These are phyloP conservation scores for Epichloe elymi DNA, from an alignment of 2,329 filamentous ascomycete genomes.

Conservation along the genomic window DNA sequence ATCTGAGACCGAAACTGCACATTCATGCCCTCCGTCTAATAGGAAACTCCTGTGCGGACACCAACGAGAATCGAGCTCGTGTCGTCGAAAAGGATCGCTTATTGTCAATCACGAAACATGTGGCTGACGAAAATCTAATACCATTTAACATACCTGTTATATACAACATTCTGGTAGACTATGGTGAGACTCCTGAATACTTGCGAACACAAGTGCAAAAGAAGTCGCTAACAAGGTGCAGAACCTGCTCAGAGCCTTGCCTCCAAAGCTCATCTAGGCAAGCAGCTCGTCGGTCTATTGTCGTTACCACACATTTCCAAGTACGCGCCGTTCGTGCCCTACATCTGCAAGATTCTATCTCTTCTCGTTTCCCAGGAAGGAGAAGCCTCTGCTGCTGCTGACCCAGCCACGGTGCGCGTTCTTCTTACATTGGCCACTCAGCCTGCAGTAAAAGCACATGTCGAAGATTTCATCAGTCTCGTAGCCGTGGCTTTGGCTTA, in stretches of 20 bases:
- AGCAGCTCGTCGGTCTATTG: conserved; percentile 35
- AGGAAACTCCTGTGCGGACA: conserved; percentile 51
- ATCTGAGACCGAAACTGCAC: conserved; percentile 29
- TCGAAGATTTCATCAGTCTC: conserved; percentile 41
- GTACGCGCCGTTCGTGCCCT: conserved; percentile 30
- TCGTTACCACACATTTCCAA: conserved; percentile 29
- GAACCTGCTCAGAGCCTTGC: conserved; percentile 45
- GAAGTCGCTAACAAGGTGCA: conserved; percentile 14
- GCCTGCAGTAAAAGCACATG: conserved; percentile 27
- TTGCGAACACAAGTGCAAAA: background rate
- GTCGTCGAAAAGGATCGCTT: conserved; percentile 38
- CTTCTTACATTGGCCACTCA: conserved; percentile 37
- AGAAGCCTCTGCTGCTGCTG: conserved; percentile 29
- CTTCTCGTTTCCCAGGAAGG: conserved; percentile 39
- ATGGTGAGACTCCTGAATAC: conserved; percentile 30
- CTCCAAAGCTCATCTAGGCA: conserved; percentile 37
- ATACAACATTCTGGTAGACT: conserved; percentile 51
- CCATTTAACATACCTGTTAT: conserved; percentile 44
- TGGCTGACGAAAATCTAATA: conserved; percentile 34
- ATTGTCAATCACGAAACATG: conserved; percentile 31
- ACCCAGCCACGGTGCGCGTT: conserved; percentile 31
- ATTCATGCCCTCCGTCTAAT: conserved; percentile 43
- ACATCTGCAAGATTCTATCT: conserved; percentile 43
- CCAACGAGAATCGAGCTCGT: conserved; percentile 45
- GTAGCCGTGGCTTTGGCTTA: conserved; percentile 41